Percentiles rank a stretch among this genome's conserved stretches.
Evolutionary conservation across 306 rosid genomes (phyloP).

Genomic region (Heteromeles arbutifolia): DNA sequence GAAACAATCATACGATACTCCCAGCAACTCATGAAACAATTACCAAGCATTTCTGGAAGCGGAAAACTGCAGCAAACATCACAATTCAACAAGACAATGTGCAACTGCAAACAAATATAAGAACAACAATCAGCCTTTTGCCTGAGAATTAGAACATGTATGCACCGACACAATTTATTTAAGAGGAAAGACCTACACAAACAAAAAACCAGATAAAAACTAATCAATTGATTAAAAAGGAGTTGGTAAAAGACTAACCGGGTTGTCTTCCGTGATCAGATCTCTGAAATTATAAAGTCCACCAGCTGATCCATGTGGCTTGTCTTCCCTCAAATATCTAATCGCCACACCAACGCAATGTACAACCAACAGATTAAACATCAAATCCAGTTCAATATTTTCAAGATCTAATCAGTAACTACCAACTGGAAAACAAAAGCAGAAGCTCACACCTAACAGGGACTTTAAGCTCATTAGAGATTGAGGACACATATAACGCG

Average conservation of each 20-base stretch:
- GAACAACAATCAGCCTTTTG: slow-evolving; percentile 17
- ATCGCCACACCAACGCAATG: slow-evolving; percentile 2
- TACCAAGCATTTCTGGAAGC: slow-evolving; percentile 87
- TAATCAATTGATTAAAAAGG: slow-evolving; percentile 3
- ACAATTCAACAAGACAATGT: slow-evolving; percentile 84
- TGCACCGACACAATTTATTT: background rate
- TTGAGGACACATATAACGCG: slow-evolving; percentile 69
- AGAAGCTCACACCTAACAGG: slow-evolving; percentile 69
- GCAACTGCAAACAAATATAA: slow-evolving; percentile 53
- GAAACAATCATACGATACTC: slow-evolving; percentile 4
- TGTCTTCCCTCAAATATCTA: slow-evolving; percentile 89
- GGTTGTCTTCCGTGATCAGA: slow-evolving; percentile 86
- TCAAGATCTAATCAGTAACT: slow-evolving; percentile 5
- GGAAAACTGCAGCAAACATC: slow-evolving; percentile 97
- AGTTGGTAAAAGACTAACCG: slow-evolving; percentile 43
- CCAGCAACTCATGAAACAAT: slow-evolving; percentile 15
- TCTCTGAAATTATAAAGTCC: slow-evolving; percentile 82
- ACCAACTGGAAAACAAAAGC: background rate
- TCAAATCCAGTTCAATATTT: background rate
- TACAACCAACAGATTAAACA: slow-evolving; percentile 6
- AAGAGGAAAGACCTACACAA: background rate
- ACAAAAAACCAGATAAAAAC: background rate
- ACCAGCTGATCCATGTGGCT: slow-evolving; percentile 97
- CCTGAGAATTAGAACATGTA: background rate
- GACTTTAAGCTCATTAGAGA: slow-evolving; percentile 85